Conservation (phyloP, 495 filamentous ascomycete species). For the Penicillium salamii region DNA sequence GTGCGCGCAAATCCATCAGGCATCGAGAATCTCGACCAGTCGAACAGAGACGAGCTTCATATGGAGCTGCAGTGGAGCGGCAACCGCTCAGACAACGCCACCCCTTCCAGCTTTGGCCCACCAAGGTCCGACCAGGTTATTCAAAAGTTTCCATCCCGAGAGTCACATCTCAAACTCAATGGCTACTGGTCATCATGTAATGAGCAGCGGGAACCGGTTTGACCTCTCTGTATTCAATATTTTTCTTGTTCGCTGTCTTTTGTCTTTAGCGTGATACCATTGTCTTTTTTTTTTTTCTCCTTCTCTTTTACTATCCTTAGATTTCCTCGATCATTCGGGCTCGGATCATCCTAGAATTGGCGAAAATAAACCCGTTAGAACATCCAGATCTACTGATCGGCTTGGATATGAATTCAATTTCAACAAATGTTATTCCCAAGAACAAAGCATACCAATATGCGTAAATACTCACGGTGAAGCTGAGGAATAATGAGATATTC, state of each 20-base stretch:
- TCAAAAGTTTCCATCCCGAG: background rate
- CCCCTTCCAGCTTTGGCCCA: background rate
- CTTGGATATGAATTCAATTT: too few species aligned
- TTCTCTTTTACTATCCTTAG: background rate
- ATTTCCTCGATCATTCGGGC: too few species aligned
- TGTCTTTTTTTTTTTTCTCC: background rate
- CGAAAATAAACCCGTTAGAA: too few species aligned
- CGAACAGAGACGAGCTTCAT: constrained; percentile 4
- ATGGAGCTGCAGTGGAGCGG: constrained; percentile 13
- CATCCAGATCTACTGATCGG: too few species aligned
- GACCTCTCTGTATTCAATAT: background rate
- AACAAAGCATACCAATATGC: too few species aligned
- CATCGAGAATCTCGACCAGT: constrained; percentile 7
- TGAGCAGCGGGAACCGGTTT: background rate
- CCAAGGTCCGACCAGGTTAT: background rate
- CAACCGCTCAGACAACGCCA: background rate
- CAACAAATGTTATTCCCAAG: too few species aligned
- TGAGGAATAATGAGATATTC: too few species aligned
- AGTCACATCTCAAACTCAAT: background rate
- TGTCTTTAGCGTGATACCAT: background rate
- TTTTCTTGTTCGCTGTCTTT: background rate
- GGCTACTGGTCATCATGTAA: background rate
- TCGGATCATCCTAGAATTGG: too few species aligned
- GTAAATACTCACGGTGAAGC: too few species aligned
- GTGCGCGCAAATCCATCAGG: constrained; percentile 7